Evolutionary conservation across 352 stramenopile species (phyloP).

Genomic region (Halophytophthora polymorphica): DNA sequence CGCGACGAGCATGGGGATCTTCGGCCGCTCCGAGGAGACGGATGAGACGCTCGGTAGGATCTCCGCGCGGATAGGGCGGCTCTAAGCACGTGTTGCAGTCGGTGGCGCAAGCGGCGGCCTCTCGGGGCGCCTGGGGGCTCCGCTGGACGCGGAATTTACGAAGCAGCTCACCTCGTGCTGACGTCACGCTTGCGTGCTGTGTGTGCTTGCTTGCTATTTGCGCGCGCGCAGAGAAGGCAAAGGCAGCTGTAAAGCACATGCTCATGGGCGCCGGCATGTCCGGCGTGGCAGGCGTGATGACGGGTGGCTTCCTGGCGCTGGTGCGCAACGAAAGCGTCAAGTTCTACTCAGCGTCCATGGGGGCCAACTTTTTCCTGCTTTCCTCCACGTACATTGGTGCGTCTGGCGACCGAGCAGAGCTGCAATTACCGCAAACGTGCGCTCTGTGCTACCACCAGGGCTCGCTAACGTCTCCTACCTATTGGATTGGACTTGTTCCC

Average conservation of each 20-base stretch:
- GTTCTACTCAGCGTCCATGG: slow-evolving; percentile 84
- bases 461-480: too few relatives aligned
- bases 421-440: neutral
- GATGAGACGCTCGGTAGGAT: slow-evolving; percentile 21
- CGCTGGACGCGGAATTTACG: slow-evolving; percentile 1
- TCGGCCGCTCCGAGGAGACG: slow-evolving; percentile 26
- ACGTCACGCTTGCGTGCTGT: neutral
- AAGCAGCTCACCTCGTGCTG: neutral
- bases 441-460: neutral
- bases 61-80: neutral
- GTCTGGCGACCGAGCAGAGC: neutral
- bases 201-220: neutral
- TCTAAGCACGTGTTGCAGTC: too few relatives aligned
- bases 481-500: neutral
- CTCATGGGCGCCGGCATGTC: slow-evolving; percentile 55
- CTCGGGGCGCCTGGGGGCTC: too few relatives aligned
- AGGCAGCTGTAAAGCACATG: slow-evolving; percentile 66
- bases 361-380: slow-evolving; percentile 81
- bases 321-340: slow-evolving; percentile 73
- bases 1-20: slow-evolving; percentile 12
- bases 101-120: too few relatives aligned
- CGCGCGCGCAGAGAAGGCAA: slow-evolving; percentile 49
- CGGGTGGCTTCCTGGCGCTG: slow-evolving; percentile 56
- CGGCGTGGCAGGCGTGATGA: slow-evolving; percentile 47
- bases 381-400: slow-evolving; percentile 84